Evolutionary conservation across 2,329 filamentous ascomycete genomes (phyloP).

Genomic region (Penicillium sp.): DNA sequence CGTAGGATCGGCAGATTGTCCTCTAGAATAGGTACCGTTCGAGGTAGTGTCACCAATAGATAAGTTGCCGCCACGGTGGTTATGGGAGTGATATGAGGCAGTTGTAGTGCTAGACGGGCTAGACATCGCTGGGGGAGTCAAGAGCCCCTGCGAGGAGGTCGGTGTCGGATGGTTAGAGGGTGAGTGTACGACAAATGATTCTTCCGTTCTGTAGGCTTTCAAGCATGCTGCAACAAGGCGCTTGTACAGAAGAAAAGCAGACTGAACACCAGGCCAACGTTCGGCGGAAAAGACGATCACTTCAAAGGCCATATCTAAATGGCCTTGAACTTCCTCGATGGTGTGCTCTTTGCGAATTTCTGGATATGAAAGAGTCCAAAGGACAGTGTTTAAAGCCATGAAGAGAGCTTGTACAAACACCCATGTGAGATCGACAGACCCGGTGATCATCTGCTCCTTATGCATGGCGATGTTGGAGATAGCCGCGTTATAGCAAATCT

Average conservation of each 20-base stretch:
- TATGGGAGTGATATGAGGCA: conserved; percentile 38
- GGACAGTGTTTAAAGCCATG: conserved; percentile 84
- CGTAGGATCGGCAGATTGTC: conserved; percentile 35
- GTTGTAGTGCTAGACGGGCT: conserved; percentile 43
- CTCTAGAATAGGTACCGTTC: conserved; percentile 35
- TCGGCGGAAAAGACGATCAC: conserved; percentile 77
- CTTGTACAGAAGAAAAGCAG: conserved; percentile 81
- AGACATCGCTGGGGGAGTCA: conserved; percentile 40
- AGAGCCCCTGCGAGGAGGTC: conserved; percentile 39
- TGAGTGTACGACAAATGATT: conserved; percentile 52
- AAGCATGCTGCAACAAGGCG: conserved; percentile 82
- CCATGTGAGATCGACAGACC: conserved; percentile 85
- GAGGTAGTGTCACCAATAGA: conserved; percentile 32
- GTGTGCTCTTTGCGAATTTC: conserved; percentile 73
- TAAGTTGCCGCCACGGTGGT: conserved; percentile 27
- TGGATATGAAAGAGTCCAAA: conserved; percentile 88
- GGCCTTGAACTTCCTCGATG: conserved; percentile 71
- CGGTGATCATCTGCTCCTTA: conserved; percentile 72
- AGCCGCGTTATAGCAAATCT: conserved; percentile 79
- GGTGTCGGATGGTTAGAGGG: conserved; percentile 46
- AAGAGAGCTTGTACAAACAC: conserved; percentile 86
- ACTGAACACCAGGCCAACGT: conserved; percentile 86
- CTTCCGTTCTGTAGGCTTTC: conserved; percentile 73
- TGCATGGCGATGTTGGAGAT: conserved; percentile 79
- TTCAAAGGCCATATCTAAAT: conserved; percentile 72